These are phyloP conservation scores for Prunus mira DNA, from an alignment of 306 rosid species.

Conservation along the genomic window DNA sequence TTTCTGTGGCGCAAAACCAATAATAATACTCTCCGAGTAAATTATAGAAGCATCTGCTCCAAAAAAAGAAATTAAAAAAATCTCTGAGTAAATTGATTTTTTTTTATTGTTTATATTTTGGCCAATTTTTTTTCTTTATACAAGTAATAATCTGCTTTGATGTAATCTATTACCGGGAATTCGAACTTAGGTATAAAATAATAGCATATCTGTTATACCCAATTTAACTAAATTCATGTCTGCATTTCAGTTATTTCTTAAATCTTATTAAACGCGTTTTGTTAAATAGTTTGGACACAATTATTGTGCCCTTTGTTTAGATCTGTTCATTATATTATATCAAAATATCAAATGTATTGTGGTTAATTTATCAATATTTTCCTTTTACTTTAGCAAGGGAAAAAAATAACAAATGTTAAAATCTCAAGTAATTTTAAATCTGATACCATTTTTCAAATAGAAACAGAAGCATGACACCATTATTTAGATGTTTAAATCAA, in stretches of 20 bases:
- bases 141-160: too few relatives aligned
- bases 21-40: neutral
- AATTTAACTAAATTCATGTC: accelerated
- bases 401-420: neutral
- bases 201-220: accelerated
- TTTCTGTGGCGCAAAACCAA: neutral
- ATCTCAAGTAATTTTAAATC: neutral
- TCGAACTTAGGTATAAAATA: too few relatives aligned
- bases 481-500: too few relatives aligned
- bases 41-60: neutral
- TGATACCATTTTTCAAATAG: neutral
- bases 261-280: neutral
- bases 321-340: too few relatives aligned
- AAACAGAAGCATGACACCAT: too few relatives aligned
- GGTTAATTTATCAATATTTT: too few relatives aligned
- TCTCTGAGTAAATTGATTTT: neutral
- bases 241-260: too few relatives aligned
- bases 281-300: neutral
- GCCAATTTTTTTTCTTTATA: neutral
- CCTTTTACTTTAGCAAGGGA: neutral
- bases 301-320: neutral
- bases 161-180: too few relatives aligned
- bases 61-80: too few relatives aligned
- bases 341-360: too few relatives aligned
- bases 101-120: neutral